Conservation (phyloP, 495 filamentous ascomycete genomes). For the Letharia columbiana region DNA sequence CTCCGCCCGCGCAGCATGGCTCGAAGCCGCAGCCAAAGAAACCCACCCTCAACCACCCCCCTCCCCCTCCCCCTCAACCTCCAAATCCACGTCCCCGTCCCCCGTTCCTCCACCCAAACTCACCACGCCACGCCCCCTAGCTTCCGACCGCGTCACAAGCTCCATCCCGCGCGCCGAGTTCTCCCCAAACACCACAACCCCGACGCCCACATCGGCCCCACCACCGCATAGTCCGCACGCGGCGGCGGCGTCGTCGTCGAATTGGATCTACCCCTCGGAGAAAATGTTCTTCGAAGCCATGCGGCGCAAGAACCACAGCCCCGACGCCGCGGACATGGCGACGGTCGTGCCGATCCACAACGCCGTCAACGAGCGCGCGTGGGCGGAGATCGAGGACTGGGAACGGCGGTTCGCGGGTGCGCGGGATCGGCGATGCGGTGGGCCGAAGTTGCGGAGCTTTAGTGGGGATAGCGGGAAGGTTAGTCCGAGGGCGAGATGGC, state of each 20-base stretch:
- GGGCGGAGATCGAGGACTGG: slow-evolving; percentile 78
- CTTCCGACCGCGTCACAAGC: slow-evolving; percentile 32
- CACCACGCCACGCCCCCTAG: slow-evolving; percentile 28
- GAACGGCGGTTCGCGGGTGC: slow-evolving; percentile 54
- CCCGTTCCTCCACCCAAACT: slow-evolving; percentile 14
- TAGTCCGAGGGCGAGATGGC: slow-evolving; percentile 74
- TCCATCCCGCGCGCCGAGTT: slow-evolving; percentile 67
- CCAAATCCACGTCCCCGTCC: background rate
- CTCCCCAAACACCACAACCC: slow-evolving; percentile 30
- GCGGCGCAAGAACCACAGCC: slow-evolving; percentile 63
- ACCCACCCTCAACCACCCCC: slow-evolving; percentile 27
- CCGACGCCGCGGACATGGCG: slow-evolving; percentile 62
- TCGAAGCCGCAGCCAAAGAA: slow-evolving; percentile 33
- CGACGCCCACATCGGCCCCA: slow-evolving; percentile 27
- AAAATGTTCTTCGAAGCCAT: slow-evolving; percentile 93
- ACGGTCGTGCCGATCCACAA: slow-evolving; percentile 96
- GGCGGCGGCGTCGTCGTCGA: slow-evolving; percentile 54
- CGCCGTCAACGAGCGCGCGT: slow-evolving; percentile 86
- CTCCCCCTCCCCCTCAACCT: slow-evolving; percentile 26
- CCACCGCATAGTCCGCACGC: slow-evolving; percentile 49
- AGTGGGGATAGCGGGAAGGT: slow-evolving; percentile 37
- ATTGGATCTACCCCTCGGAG: slow-evolving; percentile 97
- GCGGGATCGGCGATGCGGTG: slow-evolving; percentile 59
- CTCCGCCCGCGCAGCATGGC: slow-evolving; percentile 75
- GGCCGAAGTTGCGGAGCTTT: slow-evolving; percentile 53